These are phyloP conservation scores for Ehretia macrophylla DNA, from an alignment of 257 asterid genomes.

Conservation along the genomic window DNA sequence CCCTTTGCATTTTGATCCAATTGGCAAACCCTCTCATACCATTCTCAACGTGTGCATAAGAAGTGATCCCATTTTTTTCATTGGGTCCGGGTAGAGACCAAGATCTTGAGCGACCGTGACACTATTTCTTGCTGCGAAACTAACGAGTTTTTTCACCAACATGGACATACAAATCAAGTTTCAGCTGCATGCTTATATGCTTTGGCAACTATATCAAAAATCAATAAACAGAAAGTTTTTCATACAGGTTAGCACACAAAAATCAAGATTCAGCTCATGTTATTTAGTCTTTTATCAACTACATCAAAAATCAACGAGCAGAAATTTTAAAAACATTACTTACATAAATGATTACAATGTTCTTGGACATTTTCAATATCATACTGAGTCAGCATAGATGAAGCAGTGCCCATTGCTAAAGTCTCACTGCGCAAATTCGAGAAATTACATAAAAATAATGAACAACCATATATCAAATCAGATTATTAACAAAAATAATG, in stretches of 20 bases:
- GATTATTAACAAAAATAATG: too few relatives aligned
- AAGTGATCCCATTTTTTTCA: too few relatives aligned
- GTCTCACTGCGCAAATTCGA: conserved; percentile 29
- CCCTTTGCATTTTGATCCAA: conserved; percentile 91
- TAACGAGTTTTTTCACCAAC: conserved; percentile 9
- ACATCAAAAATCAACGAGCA: too few relatives aligned
- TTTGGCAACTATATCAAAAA: not conserved
- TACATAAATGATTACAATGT: conserved; percentile 74
- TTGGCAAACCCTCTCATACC: conserved; percentile 84
- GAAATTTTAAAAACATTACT: conserved; percentile 14
- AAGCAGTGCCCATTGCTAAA: conserved; percentile 63
- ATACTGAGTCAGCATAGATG: conserved; percentile 85
- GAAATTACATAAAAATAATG: too few relatives aligned
- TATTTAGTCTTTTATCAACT: too few relatives aligned
- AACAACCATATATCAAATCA: too few relatives aligned
- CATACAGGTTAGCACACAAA: too few relatives aligned
- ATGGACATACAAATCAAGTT: not conserved
- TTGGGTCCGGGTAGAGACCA: too few relatives aligned
- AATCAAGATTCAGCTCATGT: too few relatives aligned
- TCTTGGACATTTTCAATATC: conserved; percentile 94
- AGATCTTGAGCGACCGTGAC: too few relatives aligned
- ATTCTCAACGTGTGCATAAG: too few relatives aligned
- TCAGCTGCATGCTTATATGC: not conserved
- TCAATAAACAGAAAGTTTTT: too few relatives aligned
- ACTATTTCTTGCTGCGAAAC: conserved; percentile 92